These are phyloP conservation scores for Aspergillus biplanus DNA, from an alignment of 495 filamentous ascomycete genomes.

Conservation along the genomic window DNA sequence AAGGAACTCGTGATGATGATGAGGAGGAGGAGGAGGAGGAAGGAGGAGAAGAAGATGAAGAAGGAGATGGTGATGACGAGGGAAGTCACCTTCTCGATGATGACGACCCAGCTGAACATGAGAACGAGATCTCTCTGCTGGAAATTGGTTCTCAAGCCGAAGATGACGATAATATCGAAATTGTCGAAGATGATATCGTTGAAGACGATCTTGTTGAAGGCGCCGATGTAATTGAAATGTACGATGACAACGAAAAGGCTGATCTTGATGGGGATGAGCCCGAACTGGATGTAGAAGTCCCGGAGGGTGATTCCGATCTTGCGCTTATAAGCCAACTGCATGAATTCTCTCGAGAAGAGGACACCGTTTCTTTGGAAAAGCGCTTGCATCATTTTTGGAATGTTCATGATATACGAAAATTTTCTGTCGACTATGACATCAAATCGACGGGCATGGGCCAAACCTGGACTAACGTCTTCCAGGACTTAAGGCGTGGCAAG, in stretches of 20 bases:
- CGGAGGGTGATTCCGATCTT: conserved; percentile 27
- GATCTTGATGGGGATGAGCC: conserved; percentile 27
- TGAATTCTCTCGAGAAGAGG: conserved; percentile 39
- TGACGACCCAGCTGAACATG: conserved; percentile 17
- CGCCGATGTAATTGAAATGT: conserved; percentile 26
- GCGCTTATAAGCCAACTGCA: conserved; percentile 38
- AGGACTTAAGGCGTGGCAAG: conserved; percentile 38
- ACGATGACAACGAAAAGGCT: conserved; percentile 30
- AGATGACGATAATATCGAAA: conserved; percentile 24
- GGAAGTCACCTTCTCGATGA: conserved; percentile 17
- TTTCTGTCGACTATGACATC: conserved; percentile 45
- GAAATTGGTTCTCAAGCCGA: conserved; percentile 17
- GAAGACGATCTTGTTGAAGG: conserved; percentile 21
- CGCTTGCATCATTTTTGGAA: conserved; percentile 65
- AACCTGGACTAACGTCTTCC: conserved; percentile 39
- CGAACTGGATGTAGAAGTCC: conserved; percentile 28
- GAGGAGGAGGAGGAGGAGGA: not conserved
- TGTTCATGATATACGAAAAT: conserved; percentile 53
- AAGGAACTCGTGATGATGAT: conserved; percentile 14
- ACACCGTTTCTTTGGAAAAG: conserved; percentile 59
- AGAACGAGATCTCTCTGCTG: conserved; percentile 10
- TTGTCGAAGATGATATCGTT: conserved; percentile 21
- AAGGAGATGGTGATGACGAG: conserved; percentile 7
- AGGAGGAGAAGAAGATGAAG: too few relatives aligned
- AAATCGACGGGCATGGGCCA: conserved; percentile 30